Base-by-base conservation (phyloP, 352 stramenopile species). In the Globisporangium spiculum region DNA sequence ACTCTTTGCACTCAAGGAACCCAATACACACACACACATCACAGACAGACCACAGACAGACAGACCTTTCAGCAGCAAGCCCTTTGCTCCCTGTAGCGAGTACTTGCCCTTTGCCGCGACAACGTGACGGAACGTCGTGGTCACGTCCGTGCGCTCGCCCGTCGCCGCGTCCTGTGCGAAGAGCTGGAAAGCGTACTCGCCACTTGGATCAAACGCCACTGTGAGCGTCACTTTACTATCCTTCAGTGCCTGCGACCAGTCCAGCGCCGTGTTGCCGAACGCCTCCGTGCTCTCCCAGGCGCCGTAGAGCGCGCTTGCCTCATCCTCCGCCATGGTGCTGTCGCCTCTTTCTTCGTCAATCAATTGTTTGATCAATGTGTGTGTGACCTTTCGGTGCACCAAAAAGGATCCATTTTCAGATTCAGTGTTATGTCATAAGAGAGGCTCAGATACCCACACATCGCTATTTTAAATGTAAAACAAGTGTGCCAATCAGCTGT, bases 181-280 rank as follows among this genome's bases (percentile, higher is more conserved):
- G 65, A 89, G 73, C 14, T 41, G 63, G 41, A 91, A 87, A 26
- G 57, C 64, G 66, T 81, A 91, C 59, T 62, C 53, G 34, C 72
- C 66, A 18, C 81, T 68, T 26, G 46, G 41, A 22, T 68, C 54
- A 41, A 92, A 92, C 16, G 70, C 65, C 14, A 94, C 66, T 14
- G 68, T 52, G 4, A 90, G 74, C n/a, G 65, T 66, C 27, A 72
- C 83, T 9, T 63, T 73, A 24, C 77, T 67, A 12, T 85, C 75
- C 58, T 90, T 90, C 10, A 94, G 69, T 27, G 84, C 84, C 50
- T 90, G 76, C 46, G 83, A 81, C 86, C 86, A 94, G 68, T 94
- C 86, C 22, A 94, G 70, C 44, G 81, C 59, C 14, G 86, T 94
- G 61, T 91, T 94, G 16, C 86, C 86, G 34, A 94, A 92, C 6